Percentiles rank a stretch among this genome's conserved stretches.
These are phyloP conservation scores for Acmispon strigosus DNA, from an alignment of 306 rosid species.

Conservation along the genomic window DNA sequence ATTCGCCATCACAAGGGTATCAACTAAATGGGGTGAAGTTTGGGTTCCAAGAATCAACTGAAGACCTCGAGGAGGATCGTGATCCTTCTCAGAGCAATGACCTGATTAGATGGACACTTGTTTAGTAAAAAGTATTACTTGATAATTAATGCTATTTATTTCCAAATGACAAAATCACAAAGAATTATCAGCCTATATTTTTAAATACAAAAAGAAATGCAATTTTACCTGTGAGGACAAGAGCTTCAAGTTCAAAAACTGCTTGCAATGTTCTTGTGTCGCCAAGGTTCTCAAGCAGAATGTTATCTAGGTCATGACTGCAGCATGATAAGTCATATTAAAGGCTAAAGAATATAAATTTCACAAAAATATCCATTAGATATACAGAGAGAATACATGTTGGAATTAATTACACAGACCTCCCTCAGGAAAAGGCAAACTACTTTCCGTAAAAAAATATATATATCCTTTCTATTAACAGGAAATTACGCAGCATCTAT, in stretches of 20 bases:
- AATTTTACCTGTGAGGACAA: constrained; percentile 83
- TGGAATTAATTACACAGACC: not conserved
- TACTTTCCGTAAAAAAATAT: not conserved
- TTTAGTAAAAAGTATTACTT: constrained; percentile 6
- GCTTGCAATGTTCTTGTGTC: constrained; percentile 92
- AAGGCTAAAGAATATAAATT: not conserved
- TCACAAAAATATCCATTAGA: not conserved
- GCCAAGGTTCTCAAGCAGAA: constrained; percentile 93
- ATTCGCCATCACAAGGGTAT: constrained; percentile 98
- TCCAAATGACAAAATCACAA: not conserved
- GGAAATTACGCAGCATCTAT: not conserved
- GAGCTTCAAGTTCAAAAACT: constrained; percentile 96
- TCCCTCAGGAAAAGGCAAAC: not conserved
- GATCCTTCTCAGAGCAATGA: constrained; percentile 96
- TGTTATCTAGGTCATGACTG: constrained; percentile 99
- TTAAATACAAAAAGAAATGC: not conserved
- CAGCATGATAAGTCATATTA: constrained; percentile 18
- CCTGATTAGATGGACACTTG: constrained; percentile 45
- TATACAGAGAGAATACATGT: not conserved
- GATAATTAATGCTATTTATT: not conserved
- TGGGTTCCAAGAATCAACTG: constrained; percentile 94
- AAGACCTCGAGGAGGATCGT: constrained; percentile 91
- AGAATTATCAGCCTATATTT: not conserved
- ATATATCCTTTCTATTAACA: not conserved
- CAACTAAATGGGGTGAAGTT: constrained; percentile 81